Percentiles rank a stretch among this genome's conserved stretches.
Evolutionary conservation across 768 basidiomycete species (phyloP).

Genomic region (Suillus spraguei): DNA sequence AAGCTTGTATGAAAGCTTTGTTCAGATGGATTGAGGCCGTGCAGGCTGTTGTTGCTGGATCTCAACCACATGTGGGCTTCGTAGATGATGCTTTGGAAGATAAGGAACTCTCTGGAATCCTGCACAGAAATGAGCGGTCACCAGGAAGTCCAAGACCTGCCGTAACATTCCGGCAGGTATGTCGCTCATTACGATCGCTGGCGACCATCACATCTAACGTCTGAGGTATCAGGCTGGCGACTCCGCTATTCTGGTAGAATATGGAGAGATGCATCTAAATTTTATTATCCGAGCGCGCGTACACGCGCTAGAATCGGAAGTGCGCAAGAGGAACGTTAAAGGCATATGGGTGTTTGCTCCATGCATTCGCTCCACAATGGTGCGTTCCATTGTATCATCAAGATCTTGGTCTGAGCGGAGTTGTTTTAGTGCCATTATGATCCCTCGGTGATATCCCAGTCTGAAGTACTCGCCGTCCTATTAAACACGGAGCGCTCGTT

Average conservation of each 20-base stretch:
- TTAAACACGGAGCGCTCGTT: constrained; percentile 40
- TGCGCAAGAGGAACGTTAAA: constrained; percentile 32
- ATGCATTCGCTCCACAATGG: constrained; percentile 63
- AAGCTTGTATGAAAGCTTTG: constrained; percentile 25
- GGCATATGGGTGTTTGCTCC: constrained; percentile 48
- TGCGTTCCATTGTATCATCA: constrained; percentile 24
- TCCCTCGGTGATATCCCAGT: constrained; percentile 43
- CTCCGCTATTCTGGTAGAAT: constrained; percentile 63
- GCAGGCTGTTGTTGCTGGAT: constrained; percentile 13
- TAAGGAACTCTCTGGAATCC: constrained; percentile 14
- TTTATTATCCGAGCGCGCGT: constrained; percentile 56
- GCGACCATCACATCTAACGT: not conserved
- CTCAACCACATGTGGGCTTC: not conserved
- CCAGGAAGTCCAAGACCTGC: constrained; percentile 24
- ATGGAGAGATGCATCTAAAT: constrained; percentile 56
- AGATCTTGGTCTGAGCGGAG: not conserved
- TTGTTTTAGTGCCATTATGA: constrained; percentile 52
- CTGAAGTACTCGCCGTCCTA: constrained; percentile 44
- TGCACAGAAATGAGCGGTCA: constrained; percentile 13
- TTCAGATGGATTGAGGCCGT: constrained; percentile 35
- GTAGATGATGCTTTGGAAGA: constrained; percentile 3
- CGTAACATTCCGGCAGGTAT: constrained; percentile 59
- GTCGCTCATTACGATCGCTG: not conserved
- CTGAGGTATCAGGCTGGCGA: constrained; percentile 54
- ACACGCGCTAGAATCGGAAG: constrained; percentile 52